Base-by-base conservation (phyloP, 495 filamentous ascomycete genomes). In the Saxophila tyrrhenica region DNA sequence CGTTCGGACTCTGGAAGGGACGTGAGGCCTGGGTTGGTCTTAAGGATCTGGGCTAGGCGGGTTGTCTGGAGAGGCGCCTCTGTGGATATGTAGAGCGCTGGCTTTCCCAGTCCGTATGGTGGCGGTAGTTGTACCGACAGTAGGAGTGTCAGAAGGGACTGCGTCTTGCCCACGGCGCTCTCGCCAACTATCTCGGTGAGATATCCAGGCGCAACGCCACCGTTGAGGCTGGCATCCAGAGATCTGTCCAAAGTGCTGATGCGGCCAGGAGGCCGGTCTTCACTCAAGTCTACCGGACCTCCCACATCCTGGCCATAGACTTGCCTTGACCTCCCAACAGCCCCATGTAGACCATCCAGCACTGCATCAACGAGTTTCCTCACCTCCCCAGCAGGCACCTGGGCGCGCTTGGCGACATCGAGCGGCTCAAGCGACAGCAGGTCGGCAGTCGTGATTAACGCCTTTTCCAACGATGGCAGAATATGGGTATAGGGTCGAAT, bases 81-180 rank as follows among this genome's bases (percentile, higher is more conserved):
- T 39, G 94, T 98, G n/a, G 88, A 94, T 67, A 98, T 87, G 73
- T 98, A 97, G 9, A 98, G 74, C 0, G 86, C 80, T 13, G 79
- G 72, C 47, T 79, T 77, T 21, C 72, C 75, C 10, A 92, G 74
- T 1, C 90, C 91, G 29, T 75, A 70, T 0, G 85, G 84, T 1
- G 79, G 69, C 2, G 84, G 82, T 15, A 96, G 84, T 64, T 97
- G 92, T 11, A 78, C 78, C 15, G 89, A 76, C 25, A 95, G 78
- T 38, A 90, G 81, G 23, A 98, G 78, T 35, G 81, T 83, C 3
- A 88, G 74, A 20, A 96, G 86, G 69, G 96, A 82, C 68, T 98
- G 94, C 16, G 94, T 96, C 74, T 98, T 98, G 63, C 92, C 92
- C 60, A 86, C 84, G 62, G 89, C 92, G 69, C 88, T 95, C 72